phyloP scores from a whole-genome alignment of 352 stramenopile genomes.

The Aphanomyces cochlioides region DNA sequence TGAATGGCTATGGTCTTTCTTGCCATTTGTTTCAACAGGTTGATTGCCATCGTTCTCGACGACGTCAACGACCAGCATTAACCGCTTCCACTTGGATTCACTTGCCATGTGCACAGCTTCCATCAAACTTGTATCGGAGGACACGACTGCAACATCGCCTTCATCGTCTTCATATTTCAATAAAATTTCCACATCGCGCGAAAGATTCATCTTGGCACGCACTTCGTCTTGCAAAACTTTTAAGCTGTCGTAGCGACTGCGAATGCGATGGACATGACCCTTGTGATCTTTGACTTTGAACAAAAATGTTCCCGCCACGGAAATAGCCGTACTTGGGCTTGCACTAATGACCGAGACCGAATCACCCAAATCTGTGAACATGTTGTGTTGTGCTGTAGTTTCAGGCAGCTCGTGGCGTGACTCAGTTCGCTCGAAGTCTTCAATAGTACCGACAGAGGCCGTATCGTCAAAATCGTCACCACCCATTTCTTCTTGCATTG shows the following conservation, averaged over 20 bases:
- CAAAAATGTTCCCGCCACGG: conserved; percentile 74
- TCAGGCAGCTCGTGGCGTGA: conserved; percentile 38
- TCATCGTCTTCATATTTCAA: conserved; percentile 89
- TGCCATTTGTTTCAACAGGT: no score
- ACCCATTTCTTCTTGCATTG: conserved; percentile 77
- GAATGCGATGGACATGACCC: conserved; percentile 82
- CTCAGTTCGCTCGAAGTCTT: conserved; percentile 86
- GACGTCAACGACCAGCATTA: conserved; percentile 63
- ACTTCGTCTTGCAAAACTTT: conserved; percentile 70
- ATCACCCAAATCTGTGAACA: conserved; percentile 80
- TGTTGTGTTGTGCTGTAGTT: conserved; percentile 34
- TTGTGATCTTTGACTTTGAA: conserved; percentile 87
- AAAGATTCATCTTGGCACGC: conserved; percentile 72
- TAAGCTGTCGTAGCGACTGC: conserved; percentile 74
- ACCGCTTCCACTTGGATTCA: conserved; percentile 76
- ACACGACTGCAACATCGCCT: conserved; percentile 78
- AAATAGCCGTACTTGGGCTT: conserved; percentile 59
- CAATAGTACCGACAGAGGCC: conserved; percentile 81
- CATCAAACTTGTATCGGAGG: conserved; percentile 77
- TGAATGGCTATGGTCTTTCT: no score
- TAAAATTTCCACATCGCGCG: conserved; percentile 52
- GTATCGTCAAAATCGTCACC: conserved; percentile 75
- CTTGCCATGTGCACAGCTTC: conserved; percentile 85
- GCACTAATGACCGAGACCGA: conserved; percentile 84
- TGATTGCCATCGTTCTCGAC: not conserved